phyloP scores from a whole-genome alignment of 75 land plant species.

The Cryptomeria japonica region DNA sequence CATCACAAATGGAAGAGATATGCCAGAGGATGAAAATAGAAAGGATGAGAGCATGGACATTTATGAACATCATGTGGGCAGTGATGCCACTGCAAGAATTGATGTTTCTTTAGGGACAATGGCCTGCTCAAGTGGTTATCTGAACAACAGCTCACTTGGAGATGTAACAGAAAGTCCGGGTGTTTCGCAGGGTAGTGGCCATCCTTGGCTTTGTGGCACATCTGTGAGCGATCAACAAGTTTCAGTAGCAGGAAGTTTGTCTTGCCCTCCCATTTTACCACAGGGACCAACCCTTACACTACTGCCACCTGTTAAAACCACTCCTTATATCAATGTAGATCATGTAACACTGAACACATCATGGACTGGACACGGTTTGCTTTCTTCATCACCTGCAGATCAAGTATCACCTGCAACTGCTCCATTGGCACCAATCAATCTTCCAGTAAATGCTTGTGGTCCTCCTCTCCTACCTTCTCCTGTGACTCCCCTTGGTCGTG shows the following conservation, averaged over 20 bases:
- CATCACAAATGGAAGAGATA: conserved; percentile 4
- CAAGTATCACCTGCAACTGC: conserved; percentile 41
- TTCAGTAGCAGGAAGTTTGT: conserved; percentile 23
- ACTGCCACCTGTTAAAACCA: conserved; percentile 27
- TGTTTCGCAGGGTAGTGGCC: conserved; percentile 34
- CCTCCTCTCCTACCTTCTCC: conserved; percentile 70
- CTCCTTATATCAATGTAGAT: conserved; percentile 42
- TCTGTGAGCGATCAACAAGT: conserved; percentile 42
- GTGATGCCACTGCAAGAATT: background rate
- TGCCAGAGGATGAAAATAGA: conserved; percentile 9
- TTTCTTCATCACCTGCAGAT: conserved; percentile 48
- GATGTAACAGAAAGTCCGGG: conserved; percentile 24
- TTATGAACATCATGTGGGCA: conserved; percentile 14
- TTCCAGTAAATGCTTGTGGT: conserved; percentile 20
- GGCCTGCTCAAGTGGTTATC: conserved; percentile 2
- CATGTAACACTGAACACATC: conserved; percentile 43
- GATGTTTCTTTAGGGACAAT: conserved; percentile 1
- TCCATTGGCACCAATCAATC: conserved; percentile 28
- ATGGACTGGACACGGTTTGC: conserved; percentile 53
- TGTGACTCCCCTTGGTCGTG: conserved; percentile 70
- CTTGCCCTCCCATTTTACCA: conserved; percentile 29
- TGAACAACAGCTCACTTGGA: background rate
- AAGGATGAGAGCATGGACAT: conserved; percentile 19
- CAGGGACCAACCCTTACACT: conserved; percentile 46
- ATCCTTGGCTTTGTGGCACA: conserved; percentile 39